phyloP scores from a whole-genome alignment of 2,329 filamentous ascomycete species.

The Periglandula ipomoeae region DNA sequence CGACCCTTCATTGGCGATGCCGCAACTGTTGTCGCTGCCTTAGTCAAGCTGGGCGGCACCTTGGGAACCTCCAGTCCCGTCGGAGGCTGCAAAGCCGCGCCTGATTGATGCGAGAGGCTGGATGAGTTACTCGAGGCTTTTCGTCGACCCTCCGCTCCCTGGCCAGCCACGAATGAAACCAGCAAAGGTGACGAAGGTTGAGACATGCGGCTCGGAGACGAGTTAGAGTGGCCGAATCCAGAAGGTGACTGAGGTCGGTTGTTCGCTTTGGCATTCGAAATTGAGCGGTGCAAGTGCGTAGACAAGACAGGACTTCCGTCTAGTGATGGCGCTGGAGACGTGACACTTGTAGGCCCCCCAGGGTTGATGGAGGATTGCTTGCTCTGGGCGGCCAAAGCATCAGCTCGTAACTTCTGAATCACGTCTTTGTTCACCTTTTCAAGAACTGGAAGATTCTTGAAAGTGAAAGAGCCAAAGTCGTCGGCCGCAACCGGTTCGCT shows the following conservation, averaged over 20 bases:
- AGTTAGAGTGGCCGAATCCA: slow-evolving; percentile 65
- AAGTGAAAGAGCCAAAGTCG: slow-evolving; percentile 93
- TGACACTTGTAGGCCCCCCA: slow-evolving; percentile 29
- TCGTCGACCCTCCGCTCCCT: slow-evolving; percentile 65
- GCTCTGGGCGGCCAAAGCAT: slow-evolving; percentile 65
- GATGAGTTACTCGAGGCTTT: slow-evolving; percentile 91
- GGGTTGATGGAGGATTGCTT: slow-evolving; percentile 41
- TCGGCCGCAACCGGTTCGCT: slow-evolving; percentile 85
- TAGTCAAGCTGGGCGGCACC: slow-evolving; percentile 48
- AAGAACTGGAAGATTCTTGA: slow-evolving; percentile 92
- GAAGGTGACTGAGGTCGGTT: slow-evolving; percentile 84
- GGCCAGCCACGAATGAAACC: slow-evolving; percentile 88
- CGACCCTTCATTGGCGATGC: slow-evolving; percentile 50
- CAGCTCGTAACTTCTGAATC: slow-evolving; percentile 88
- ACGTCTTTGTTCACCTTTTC: slow-evolving; percentile 99
- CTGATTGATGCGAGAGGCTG: slow-evolving; percentile 68
- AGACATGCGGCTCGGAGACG: slow-evolving; percentile 77
- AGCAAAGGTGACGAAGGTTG: slow-evolving; percentile 66
- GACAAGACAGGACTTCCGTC: slow-evolving; percentile 81
- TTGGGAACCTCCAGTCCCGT: slow-evolving; percentile 65
- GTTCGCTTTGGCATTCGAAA: slow-evolving; percentile 71
- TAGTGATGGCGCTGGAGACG: slow-evolving; percentile 58
- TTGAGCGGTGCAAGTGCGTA: slow-evolving; percentile 68
- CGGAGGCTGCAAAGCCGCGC: slow-evolving; percentile 57
- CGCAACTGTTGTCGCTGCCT: slow-evolving; percentile 45